Percentiles rank a stretch among this genome's conserved stretches.
These are phyloP conservation scores for Phialophora chinensis DNA, from an alignment of 2,329 filamentous ascomycete genomes.

Conservation along the genomic window DNA sequence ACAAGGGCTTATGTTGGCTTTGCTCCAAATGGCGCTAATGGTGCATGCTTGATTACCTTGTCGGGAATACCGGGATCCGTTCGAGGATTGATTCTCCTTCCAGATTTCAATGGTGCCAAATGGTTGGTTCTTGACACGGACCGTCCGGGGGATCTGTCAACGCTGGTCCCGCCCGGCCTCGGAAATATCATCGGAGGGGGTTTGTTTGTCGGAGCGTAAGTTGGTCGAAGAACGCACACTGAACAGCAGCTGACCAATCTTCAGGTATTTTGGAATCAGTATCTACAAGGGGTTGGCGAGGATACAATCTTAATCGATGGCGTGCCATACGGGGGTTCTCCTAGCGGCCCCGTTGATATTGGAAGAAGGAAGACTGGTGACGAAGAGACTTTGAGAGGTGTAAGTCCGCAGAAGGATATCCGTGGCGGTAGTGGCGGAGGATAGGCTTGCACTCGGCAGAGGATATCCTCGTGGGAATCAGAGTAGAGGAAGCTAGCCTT, in stretches of 20 bases:
- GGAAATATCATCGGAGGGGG: background rate
- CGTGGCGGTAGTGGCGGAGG: background rate
- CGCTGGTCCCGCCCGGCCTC: background rate
- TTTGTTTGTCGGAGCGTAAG: background rate
- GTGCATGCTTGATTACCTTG: background rate
- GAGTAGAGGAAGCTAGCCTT: background rate
- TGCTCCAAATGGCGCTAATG: background rate
- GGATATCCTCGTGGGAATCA: background rate
- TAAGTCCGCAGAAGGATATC: background rate
- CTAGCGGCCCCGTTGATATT: background rate
- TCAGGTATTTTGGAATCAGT: background rate
- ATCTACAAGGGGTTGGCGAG: background rate
- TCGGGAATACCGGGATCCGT: background rate
- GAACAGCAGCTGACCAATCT: background rate
- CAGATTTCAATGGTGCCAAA: background rate
- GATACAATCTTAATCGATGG: background rate
- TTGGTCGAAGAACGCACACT: background rate
- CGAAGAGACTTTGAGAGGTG: slow-evolving; percentile 3
- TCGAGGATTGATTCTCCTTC: background rate
- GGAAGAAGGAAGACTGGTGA: background rate
- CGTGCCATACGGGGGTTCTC: background rate
- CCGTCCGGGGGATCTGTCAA: background rate
- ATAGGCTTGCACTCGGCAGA: background rate
- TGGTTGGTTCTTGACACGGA: background rate
- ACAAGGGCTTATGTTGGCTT: background rate